Evolutionary conservation across 495 filamentous ascomycete genomes (phyloP).

Genomic region (Letharia columbiana): DNA sequence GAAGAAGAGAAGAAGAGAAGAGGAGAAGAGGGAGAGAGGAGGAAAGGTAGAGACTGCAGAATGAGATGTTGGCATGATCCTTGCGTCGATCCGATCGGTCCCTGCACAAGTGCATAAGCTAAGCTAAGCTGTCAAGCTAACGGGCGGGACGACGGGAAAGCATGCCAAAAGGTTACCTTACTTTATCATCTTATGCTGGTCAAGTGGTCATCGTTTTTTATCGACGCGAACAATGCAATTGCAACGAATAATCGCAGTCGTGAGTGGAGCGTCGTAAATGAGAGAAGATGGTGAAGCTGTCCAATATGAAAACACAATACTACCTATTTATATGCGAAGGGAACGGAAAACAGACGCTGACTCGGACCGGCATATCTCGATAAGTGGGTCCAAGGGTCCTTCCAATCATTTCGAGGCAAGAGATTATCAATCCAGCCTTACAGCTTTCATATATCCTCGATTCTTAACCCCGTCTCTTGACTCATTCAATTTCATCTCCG

Average conservation of each 20-base stretch:
- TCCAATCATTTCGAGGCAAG: slow-evolving; percentile 4
- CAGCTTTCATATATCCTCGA: background rate
- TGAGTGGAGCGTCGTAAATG: too few species aligned
- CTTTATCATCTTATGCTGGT: too few species aligned
- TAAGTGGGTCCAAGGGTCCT: slow-evolving; percentile 4
- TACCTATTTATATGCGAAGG: too few species aligned
- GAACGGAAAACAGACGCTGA: background rate
- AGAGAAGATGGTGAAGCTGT: too few species aligned
- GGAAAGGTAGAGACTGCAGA: too few species aligned
- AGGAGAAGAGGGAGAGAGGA: too few species aligned
- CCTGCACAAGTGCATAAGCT: slow-evolving; percentile 1
- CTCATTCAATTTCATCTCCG: background rate
- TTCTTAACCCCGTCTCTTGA: background rate
- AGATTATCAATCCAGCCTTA: background rate
- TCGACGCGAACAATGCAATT: too few species aligned
- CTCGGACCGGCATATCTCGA: background rate
- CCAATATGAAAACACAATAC: too few species aligned
- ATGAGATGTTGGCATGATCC: slow-evolving; percentile 1
- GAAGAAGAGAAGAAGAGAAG: too few species aligned
- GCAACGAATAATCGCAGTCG: too few species aligned
- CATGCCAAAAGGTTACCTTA: too few species aligned
- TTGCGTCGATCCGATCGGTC: background rate
- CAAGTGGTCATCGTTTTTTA: too few species aligned
- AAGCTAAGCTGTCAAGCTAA: background rate
- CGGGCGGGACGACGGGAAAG: background rate